Percentiles rank a stretch among this genome's conserved stretches.
Evolutionary conservation across 2,329 filamentous ascomycete genomes (phyloP).

Genomic region (Beauveria asiatica): DNA sequence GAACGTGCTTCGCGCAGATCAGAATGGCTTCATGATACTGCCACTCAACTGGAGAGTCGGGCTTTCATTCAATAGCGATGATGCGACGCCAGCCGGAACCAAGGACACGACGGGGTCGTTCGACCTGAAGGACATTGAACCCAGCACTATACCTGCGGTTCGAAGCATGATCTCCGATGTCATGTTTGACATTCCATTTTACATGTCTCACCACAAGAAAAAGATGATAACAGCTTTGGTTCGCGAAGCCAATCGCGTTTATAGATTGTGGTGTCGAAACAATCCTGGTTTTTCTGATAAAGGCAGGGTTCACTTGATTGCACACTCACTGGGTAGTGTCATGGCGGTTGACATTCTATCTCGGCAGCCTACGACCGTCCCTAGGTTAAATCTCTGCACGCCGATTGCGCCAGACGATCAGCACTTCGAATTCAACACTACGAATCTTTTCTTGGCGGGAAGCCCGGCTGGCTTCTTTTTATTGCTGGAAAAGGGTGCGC

Average conservation of each 20-base stretch:
- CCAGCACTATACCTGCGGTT: constrained; percentile 82
- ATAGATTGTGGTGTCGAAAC: constrained; percentile 86
- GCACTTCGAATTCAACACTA: constrained; percentile 86
- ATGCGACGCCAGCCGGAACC: constrained; percentile 47
- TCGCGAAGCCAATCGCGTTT: constrained; percentile 89
- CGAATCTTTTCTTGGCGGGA: constrained; percentile 79
- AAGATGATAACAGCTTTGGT: constrained; percentile 91
- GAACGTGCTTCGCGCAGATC: constrained; percentile 62
- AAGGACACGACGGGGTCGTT: constrained; percentile 51
- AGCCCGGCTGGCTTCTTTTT: constrained; percentile 92
- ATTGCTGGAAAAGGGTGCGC: constrained; percentile 62
- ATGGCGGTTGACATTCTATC: constrained; percentile 92
- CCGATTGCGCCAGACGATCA: constrained; percentile 35
- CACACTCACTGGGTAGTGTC: constrained; percentile 86
- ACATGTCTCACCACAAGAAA: constrained; percentile 89
- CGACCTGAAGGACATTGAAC: constrained; percentile 79
- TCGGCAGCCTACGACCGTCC: constrained; percentile 69
- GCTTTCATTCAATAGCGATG: constrained; percentile 77
- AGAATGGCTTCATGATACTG: constrained; percentile 86
- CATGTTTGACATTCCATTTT: constrained; percentile 97
- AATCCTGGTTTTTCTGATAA: constrained; percentile 76
- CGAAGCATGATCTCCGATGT: constrained; percentile 91
- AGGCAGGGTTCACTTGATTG: constrained; percentile 85
- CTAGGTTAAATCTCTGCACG: constrained; percentile 37
- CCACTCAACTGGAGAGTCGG: constrained; percentile 91